Base-by-base conservation (phyloP, 2,329 filamentous ascomycete species). In the Escovopsis sp. region DNA sequence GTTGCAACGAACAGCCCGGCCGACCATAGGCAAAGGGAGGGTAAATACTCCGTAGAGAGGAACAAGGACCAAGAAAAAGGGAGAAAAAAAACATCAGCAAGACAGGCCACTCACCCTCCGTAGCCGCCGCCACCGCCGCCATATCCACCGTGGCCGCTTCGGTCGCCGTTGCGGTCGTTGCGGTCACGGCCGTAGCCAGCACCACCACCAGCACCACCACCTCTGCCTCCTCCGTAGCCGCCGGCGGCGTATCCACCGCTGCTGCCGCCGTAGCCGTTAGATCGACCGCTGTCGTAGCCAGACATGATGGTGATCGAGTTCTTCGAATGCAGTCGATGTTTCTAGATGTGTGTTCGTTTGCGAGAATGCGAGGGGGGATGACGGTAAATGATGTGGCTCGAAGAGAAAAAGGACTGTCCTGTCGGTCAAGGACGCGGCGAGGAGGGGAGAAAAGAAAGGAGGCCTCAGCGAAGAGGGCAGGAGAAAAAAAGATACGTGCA, bases 131-230 rank as follows among this genome's bases (percentile, higher is more conserved):
- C 47, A 41, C 44, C 43, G 34, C 50, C 44, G 32, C 48, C 49
- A 41, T 25, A 25, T 5, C 51, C 48, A 43, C 57, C 61, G 29
- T 50, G 53, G 38, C 56, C 56, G 43, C 57, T 58, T 43, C 55
- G 53, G 39, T 58, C 57, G 57, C 67, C 65, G 51, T 61, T 62
- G 38, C 66, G 66, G 49, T 57, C 56, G 36, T 50, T 46, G 37
- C 56, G 49, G 53, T 64, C 53, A 58, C 64, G 58, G 45, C 57
- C 51, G 42, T 58, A 61, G 45, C 60, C 53, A n/a, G n/a, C n/a
- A 43, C 54, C 50, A 36, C 54, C 47, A 21, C 44, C 43, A 34
- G 44, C 51, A 39, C 50, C 49, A 34, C 50, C 45, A 38, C 53
- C 55, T 38, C 47, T 43, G 38, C 50, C 43, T 39, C 48, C 44